These are phyloP conservation scores for Stephanocyclus meneghinianus DNA, from an alignment of 352 stramenopile species.

Conservation along the genomic window DNA sequence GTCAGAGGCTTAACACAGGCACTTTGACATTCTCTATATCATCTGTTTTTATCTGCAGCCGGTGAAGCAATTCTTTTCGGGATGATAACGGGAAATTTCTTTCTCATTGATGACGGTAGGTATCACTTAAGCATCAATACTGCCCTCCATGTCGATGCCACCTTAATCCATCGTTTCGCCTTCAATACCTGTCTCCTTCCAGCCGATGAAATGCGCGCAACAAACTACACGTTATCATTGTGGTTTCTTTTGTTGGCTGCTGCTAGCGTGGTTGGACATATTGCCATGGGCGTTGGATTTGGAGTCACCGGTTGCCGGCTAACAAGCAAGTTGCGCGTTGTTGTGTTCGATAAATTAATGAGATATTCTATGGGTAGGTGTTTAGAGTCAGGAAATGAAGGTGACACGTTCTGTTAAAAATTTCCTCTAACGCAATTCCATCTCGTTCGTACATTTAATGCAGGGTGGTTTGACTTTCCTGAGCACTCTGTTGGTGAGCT, in stretches of 20 bases:
- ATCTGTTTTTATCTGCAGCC: conserved; percentile 22
- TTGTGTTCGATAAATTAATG: conserved; percentile 50
- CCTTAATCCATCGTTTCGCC: background rate
- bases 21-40: background rate
- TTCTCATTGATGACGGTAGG: conserved; percentile 25
- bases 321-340: conserved; percentile 22
- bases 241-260: conserved; percentile 48
- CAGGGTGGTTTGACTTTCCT: conserved; percentile 38
- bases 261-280: conserved; percentile 43
- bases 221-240: conserved; percentile 28
- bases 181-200: background rate
- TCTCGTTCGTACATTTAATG: background rate
- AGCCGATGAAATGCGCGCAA: conserved; percentile 37
- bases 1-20: too few relatives aligned
- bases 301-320: conserved; percentile 32
- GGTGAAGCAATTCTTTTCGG: conserved; percentile 52
- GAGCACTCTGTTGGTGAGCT: conserved; percentile 43
- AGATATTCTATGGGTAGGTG: conserved; percentile 23
- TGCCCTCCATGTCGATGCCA: background rate
- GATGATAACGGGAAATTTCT: conserved; percentile 55
- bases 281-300: conserved; percentile 51
- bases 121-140: background rate
- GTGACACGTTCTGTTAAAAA: background rate
- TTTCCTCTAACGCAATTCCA: background rate
- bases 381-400: background rate